These are phyloP conservation scores for Silene vulgaris DNA, from an alignment of 179 eudicot species.

Conservation along the genomic window DNA sequence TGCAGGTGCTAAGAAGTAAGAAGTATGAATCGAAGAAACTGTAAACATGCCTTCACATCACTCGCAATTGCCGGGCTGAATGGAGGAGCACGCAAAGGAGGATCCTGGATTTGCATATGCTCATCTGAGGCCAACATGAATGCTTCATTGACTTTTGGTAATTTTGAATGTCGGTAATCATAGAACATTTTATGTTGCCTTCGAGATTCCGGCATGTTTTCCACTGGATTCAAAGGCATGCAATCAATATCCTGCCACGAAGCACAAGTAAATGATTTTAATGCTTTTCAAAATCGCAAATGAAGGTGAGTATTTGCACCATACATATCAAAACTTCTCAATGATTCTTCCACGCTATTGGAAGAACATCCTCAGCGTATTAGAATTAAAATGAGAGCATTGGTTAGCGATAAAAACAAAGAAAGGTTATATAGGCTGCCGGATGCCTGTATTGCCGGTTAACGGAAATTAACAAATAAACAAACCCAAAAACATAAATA, in stretches of 20 bases:
- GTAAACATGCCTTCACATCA: constrained; percentile 51
- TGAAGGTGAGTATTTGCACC: not conserved
- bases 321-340: not conserved
- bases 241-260: constrained; percentile 82
- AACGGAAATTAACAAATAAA: too few relatives aligned
- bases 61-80: constrained; percentile 32
- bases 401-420: too few relatives aligned
- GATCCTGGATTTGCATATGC: constrained; percentile 32
- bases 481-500: not conserved
- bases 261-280: not conserved
- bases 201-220: constrained; percentile 69
- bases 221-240: constrained; percentile 75
- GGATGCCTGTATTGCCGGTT: too few relatives aligned
- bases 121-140: constrained; percentile 32
- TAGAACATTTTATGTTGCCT: constrained; percentile 38
- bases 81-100: constrained; percentile 29
- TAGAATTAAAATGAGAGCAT: too few relatives aligned
- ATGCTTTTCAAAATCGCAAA: not conserved
- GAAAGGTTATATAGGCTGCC: too few relatives aligned
- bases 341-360: too few relatives aligned
- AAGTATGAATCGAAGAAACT: not conserved
- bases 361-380: too few relatives aligned
- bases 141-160: constrained; percentile 36
- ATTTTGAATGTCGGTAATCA: constrained; percentile 40
- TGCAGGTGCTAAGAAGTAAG: not conserved